Evolutionary conservation across 805 yeast species (phyloP), one percentile per base, ranked within the genome.

Genomic region (Metschnikowia matae): DNA sequence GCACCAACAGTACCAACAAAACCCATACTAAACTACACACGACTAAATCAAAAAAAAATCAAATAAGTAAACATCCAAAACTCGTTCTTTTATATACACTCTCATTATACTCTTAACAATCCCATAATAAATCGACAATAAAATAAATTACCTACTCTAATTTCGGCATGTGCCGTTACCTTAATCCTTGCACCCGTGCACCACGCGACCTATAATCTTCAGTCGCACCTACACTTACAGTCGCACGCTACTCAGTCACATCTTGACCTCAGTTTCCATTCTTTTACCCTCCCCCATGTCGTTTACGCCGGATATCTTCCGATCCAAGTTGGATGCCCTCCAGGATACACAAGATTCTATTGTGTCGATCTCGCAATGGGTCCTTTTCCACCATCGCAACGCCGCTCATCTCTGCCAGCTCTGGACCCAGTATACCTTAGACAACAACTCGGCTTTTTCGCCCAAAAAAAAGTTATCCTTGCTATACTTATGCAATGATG

Each of bases 401-500:
- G 82, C 84, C 7, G 63, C 62, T 2, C 72, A 74, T 29, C 73
- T 80, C 31, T 87, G 84, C 8, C 62, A 66, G 26, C 67, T 76
- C 4, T 84, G 89, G 89, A 64, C 72, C 7, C 57, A 63, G 23
- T 71, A 67, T 48, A 56, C 79, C 0, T 47, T 56, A 32, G 47
- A 55, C n/a, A 37, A 50, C 18, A 33, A 32, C 37, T 23, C 41
- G 29, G 40, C 52, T 29, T 17, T 41, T n/a, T 38, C 40, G 33
- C 53, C 50, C 54, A 54, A 51, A 15, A 74, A 78, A 58, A 78
- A 75, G 52, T 72, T 85, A 46, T 75, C 85, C 2, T 66, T 85
- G 49, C 73, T 89, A 21, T 89, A 89, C 60, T 70, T 89, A 13
- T 84, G 86, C 46, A 89, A 89, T 64, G 96, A 89, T 56, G 83